phyloP scores from a whole-genome alignment of 2,329 filamentous ascomycete genomes.

The Fusarium metavorans region DNA sequence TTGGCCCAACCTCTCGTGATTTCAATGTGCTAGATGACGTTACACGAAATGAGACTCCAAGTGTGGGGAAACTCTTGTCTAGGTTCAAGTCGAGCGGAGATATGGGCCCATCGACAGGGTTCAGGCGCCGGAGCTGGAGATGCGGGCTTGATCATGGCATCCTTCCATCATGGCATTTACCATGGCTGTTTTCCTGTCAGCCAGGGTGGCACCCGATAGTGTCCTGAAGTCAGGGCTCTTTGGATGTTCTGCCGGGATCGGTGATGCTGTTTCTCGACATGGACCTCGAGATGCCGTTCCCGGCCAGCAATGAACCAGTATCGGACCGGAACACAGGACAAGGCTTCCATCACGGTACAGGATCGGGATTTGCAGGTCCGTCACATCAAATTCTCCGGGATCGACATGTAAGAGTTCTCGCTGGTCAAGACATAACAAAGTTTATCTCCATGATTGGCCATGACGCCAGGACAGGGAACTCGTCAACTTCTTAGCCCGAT shows the following conservation, averaged over 20 bases:
- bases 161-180: slow-evolving; percentile 4
- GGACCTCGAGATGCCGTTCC: background rate
- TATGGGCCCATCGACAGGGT: slow-evolving; percentile 20
- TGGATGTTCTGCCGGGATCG: background rate
- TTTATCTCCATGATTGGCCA: background rate
- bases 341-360: background rate
- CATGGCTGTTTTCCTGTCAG: background rate
- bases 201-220: background rate
- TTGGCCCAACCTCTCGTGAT: slow-evolving; percentile 25
- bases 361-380: slow-evolving; percentile 8
- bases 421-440: background rate
- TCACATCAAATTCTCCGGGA: slow-evolving; percentile 36
- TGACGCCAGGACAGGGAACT: background rate
- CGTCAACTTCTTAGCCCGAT: slow-evolving; percentile 2
- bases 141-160: slow-evolving; percentile 14
- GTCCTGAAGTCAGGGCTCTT: background rate
- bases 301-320: background rate
- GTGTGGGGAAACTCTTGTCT: slow-evolving; percentile 31
- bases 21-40: slow-evolving; percentile 26
- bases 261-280: background rate
- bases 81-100: slow-evolving; percentile 25
- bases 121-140: slow-evolving; percentile 8
- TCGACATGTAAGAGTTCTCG: slow-evolving; percentile 27
- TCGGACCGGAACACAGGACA: background rate
- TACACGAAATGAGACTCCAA: slow-evolving; percentile 29